phyloP scores from a whole-genome alignment of 2,329 filamentous ascomycete genomes.

The Cytospora schulzeri region DNA sequence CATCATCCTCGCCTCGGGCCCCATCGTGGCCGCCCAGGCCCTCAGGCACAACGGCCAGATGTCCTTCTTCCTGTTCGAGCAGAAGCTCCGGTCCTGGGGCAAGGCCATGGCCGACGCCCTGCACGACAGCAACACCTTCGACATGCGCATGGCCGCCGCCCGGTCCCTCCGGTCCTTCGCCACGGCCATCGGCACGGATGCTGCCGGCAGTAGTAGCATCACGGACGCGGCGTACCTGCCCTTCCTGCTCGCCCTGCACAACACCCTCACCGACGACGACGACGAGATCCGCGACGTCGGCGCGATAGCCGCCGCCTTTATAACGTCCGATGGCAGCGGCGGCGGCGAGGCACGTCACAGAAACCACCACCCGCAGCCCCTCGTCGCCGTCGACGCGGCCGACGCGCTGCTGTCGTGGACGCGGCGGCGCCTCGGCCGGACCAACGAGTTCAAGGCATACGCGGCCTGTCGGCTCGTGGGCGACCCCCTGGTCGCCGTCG shows the following conservation, averaged over 20 bases:
- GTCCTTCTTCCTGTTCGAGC: slow-evolving; percentile 26
- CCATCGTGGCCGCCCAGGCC: slow-evolving; percentile 43
- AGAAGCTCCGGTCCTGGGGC: slow-evolving; percentile 47
- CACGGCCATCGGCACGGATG: slow-evolving; percentile 33
- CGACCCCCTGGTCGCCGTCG: slow-evolving; percentile 23
- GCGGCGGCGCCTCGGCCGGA: slow-evolving; percentile 38
- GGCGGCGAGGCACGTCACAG: too few relatives aligned
- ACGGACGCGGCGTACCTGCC: slow-evolving; percentile 48
- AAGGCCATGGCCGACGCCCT: slow-evolving; percentile 52
- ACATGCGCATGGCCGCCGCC: slow-evolving; percentile 63
- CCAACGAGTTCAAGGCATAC: slow-evolving; percentile 42
- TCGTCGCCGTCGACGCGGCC: slow-evolving; percentile 53
- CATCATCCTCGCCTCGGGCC: slow-evolving; percentile 51
- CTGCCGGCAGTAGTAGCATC: too few relatives aligned
- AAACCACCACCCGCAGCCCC: slow-evolving; percentile 34
- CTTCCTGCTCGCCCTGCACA: slow-evolving; percentile 69
- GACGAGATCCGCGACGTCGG: slow-evolving; percentile 64
- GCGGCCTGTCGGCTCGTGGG: slow-evolving; percentile 48
- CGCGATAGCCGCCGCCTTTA: slow-evolving; percentile 17
- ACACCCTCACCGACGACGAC: slow-evolving; percentile 85
- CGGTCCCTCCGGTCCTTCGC: slow-evolving; percentile 58
- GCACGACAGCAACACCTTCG: slow-evolving; percentile 58
- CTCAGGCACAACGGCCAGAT: slow-evolving; percentile 26
- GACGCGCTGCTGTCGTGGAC: slow-evolving; percentile 49
- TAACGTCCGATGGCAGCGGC: too few relatives aligned